These are phyloP conservation scores for Botryotinia narcissicola DNA, from an alignment of 2,329 filamentous ascomycete species.

Conservation along the genomic window DNA sequence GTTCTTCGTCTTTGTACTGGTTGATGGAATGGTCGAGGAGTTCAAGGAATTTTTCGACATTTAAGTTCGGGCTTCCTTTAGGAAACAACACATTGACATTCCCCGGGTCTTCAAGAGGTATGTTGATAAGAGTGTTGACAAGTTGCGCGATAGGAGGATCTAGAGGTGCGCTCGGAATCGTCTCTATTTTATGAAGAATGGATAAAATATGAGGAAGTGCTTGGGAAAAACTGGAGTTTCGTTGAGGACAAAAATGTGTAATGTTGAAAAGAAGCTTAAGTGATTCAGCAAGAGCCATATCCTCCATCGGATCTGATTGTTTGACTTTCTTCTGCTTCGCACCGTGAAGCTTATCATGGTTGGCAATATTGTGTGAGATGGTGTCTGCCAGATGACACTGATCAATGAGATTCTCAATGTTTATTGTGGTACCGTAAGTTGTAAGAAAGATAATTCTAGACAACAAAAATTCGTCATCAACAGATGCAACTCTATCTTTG, in stretches of 20 bases:
- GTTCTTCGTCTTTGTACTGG: constrained; percentile 62
- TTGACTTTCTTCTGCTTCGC: constrained; percentile 34
- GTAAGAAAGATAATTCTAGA: constrained; percentile 77
- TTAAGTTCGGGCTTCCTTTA: constrained; percentile 53
- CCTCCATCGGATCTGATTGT: constrained; percentile 60
- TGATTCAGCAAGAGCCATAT: constrained; percentile 79
- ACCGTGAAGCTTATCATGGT: constrained; percentile 61
- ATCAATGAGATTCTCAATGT: constrained; percentile 63
- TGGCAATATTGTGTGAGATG: constrained; percentile 66
- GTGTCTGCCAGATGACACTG: constrained; percentile 64
- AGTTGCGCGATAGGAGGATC: constrained; percentile 69
- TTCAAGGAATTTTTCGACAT: constrained; percentile 64
- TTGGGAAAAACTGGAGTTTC: constrained; percentile 60
- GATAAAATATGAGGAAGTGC: constrained; percentile 68
- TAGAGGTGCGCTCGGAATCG: constrained; percentile 63
- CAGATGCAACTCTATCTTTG: constrained; percentile 58
- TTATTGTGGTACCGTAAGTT: constrained; percentile 71
- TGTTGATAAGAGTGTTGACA: constrained; percentile 77
- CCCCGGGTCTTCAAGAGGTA: constrained; percentile 61
- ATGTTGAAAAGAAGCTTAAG: constrained; percentile 89
- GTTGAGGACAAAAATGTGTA: constrained; percentile 67
- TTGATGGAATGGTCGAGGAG: constrained; percentile 67
- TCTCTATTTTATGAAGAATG: constrained; percentile 60
- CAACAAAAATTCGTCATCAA: constrained; percentile 82
- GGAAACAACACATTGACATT: constrained; percentile 60